Percentiles rank a stretch among this genome's conserved stretches.
Conservation (phyloP, 257 asterid genomes). For the Cordia subcordata region DNA sequence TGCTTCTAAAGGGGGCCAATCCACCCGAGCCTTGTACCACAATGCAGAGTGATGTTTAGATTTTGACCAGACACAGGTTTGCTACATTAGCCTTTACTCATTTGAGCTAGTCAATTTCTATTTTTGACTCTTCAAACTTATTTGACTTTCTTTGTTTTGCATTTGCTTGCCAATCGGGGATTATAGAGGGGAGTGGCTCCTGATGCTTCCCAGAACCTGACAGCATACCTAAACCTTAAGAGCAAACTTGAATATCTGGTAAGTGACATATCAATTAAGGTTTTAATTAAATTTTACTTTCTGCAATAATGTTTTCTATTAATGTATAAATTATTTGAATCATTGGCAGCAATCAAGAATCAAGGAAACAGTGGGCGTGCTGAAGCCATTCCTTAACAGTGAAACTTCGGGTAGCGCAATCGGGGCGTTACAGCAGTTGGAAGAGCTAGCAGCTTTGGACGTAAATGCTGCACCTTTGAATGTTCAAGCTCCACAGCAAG, state of each 20-base stretch:
- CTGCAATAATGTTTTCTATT: not conserved
- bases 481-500: not conserved
- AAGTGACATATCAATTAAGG: not conserved
- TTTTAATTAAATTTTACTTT: not conserved
- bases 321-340: conserved; percentile 1
- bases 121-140: no score
- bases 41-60: no score
- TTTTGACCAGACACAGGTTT: no score
- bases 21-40: no score
- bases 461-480: not conserved
- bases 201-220: not conserved
- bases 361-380: conserved; percentile 31
- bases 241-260: conserved; percentile 4
- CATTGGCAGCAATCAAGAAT: conserved; percentile 52
- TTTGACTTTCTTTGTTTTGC: not conserved
- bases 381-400: conserved; percentile 44
- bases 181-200: not conserved
- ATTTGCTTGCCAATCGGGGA: not conserved
- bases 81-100: no score
- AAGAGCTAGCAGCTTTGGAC: conserved; percentile 33
- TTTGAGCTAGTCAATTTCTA: no score
- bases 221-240: not conserved
- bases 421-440: conserved; percentile 52
- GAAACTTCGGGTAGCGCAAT: conserved; percentile 39
- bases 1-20: no score